Evolutionary conservation across 2,329 filamentous ascomycete species (phyloP), one percentile per base, ranked within the genome.

Genomic region (Ophiostoma sp.): DNA sequence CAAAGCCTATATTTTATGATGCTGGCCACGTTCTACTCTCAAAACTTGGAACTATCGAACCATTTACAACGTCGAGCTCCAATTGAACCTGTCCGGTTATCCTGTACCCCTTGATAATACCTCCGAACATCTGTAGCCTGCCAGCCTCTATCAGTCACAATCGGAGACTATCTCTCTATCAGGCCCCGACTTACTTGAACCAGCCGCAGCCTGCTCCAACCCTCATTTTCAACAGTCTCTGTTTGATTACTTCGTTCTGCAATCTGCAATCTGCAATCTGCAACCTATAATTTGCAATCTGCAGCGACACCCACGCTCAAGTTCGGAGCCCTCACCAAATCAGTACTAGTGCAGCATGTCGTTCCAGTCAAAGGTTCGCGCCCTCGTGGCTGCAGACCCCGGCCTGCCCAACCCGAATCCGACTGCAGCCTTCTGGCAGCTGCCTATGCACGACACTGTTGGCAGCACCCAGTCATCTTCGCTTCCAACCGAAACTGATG

Each of bases 341-440:
- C 27, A 62, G 10, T 31, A 62, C 57, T 62, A 65, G 60, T 64
- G 27, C 35, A 65, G 35, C 17, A 65, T 65, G 62, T 65, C 62
- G 35, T 65, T 65, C 62, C 35, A 35, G 33, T 27, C 33, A 17
- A 65, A 65, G 62, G n/a, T 65, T 39, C 62, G 62, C 62, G 17
- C 33, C 6, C 62, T 65, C 35, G 62, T 65, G 62, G 62, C 62
- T 6, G 62, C 62, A 17, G 62, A 65, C 54, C 67, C 67, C n/a
- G 67, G 66, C 52, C 68, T 73, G 62, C 80, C 80, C 1, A 75
- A 76, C 3, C 67, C 75, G 0, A 77, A 79, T 52, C 79, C 80
- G 1, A 81, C 79, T 1, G 31, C 74, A 7, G 76, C 80, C 4
- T 79, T 77, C 68, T 76, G 75, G 75, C 74, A 75, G 66, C 35